Conservation (phyloP, 2,329 filamentous ascomycete species). For the Pyrenochaeta sp. region DNA sequence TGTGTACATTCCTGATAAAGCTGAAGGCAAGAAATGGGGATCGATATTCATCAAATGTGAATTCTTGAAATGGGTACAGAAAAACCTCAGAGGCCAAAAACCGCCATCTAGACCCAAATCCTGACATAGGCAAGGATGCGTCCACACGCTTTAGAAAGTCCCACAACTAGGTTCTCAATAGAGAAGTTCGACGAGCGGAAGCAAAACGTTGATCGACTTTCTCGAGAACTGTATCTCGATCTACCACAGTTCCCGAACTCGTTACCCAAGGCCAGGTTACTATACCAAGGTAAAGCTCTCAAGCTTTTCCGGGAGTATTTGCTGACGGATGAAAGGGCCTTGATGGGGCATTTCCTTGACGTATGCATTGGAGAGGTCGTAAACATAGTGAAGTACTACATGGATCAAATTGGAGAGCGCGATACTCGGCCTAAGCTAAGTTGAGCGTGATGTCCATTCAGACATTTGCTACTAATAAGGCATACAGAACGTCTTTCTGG, state of each 20-base stretch:
- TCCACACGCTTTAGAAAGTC: slow-evolving; percentile 27
- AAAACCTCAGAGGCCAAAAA: slow-evolving; percentile 23
- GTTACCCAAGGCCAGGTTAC: slow-evolving; percentile 29
- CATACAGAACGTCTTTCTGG: slow-evolving; percentile 27
- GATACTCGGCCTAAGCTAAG: slow-evolving; percentile 23
- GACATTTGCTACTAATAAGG: background rate
- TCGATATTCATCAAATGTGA: slow-evolving; percentile 34
- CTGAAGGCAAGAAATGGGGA: slow-evolving; percentile 28
- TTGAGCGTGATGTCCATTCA: background rate
- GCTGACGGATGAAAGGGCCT: slow-evolving; percentile 11
- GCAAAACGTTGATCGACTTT: slow-evolving; percentile 17
- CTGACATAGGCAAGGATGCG: slow-evolving; percentile 19
- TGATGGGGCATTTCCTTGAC: slow-evolving; percentile 36
- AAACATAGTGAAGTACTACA: slow-evolving; percentile 29
- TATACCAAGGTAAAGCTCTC: slow-evolving; percentile 15
- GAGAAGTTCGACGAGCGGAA: slow-evolving; percentile 29
- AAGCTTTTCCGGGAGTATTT: background rate
- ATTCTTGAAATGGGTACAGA: slow-evolving; percentile 36
- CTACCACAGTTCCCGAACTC: slow-evolving; percentile 25
- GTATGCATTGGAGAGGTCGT: slow-evolving; percentile 27
- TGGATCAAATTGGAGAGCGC: slow-evolving; percentile 20
- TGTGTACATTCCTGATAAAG: background rate
- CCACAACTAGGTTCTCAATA: slow-evolving; percentile 30
- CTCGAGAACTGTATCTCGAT: slow-evolving; percentile 24
- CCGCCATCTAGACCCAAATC: slow-evolving; percentile 26